These are phyloP conservation scores for Vitis cinerea DNA, from an alignment of 164 flowering plant species.

Conservation along the genomic window DNA sequence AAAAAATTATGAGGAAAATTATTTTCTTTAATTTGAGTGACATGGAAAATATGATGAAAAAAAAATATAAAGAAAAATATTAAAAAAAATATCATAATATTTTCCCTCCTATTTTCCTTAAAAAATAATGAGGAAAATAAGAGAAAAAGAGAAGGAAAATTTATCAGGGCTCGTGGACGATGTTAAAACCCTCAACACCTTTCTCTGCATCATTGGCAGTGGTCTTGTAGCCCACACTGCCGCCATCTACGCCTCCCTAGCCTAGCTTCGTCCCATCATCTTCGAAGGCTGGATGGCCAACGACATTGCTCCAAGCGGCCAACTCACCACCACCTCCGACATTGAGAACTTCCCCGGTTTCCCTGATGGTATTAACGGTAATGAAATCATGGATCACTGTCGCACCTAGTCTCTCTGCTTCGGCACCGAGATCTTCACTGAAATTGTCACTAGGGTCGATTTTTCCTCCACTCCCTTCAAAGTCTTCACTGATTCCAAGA, in stretches of 20 bases:
- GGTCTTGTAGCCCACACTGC: slow-evolving; percentile 99
- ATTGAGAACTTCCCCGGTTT: slow-evolving; percentile 99
- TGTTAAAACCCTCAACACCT: slow-evolving; percentile 40
- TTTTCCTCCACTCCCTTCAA: slow-evolving; percentile 61
- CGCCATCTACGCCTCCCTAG: slow-evolving; percentile 90
- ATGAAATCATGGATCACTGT: slow-evolving; percentile 68
- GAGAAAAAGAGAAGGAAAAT: no score
- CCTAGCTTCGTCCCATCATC: slow-evolving; percentile 84
- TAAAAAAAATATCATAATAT: no score
- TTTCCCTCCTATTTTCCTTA: no score
- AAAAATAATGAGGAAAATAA: no score
- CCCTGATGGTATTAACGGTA: slow-evolving; percentile 73
- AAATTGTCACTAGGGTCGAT: slow-evolving; percentile 72
- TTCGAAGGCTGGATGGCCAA: slow-evolving; percentile 99
- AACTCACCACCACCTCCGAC: slow-evolving; percentile 93
- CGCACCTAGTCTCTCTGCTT: slow-evolving; percentile 65
- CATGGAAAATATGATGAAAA: no score
- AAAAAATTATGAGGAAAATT: no score
- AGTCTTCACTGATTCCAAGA: slow-evolving; percentile 44
- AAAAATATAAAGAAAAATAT: no score
- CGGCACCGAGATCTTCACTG: slow-evolving; percentile 72
- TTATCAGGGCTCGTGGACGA: slow-evolving; percentile 23
- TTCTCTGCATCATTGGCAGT: slow-evolving; percentile 87
- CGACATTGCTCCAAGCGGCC: slow-evolving; percentile 95
- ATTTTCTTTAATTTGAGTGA: no score